Percentiles rank a stretch among this genome's conserved stretches.
Conservation (phyloP, 1,139 yeast genomes). For the Pichia sp. region DNA sequence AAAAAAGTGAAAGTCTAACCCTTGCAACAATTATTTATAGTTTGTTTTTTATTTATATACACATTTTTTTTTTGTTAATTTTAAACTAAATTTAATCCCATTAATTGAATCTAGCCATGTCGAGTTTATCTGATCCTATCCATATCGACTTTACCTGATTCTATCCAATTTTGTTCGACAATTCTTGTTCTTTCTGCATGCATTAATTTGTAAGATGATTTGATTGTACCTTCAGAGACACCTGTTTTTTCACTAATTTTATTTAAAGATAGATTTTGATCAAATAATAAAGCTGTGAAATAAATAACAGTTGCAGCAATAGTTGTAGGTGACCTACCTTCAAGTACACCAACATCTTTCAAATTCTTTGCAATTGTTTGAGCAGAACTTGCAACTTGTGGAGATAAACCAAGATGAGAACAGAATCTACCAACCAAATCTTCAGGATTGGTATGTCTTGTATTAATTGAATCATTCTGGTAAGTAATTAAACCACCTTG, state of each 20-base stretch:
- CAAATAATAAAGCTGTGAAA: conserved; percentile 82
- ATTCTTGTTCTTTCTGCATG: conserved; percentile 61
- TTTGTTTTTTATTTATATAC: too few species aligned
- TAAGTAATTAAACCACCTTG: conserved; percentile 30
- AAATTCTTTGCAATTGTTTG: conserved; percentile 87
- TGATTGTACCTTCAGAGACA: conserved; percentile 95
- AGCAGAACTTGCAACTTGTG: conserved; percentile 87
- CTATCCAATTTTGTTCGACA: conserved; percentile 76
- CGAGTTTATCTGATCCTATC: conserved; percentile 5
- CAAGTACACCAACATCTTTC: conserved; percentile 87
- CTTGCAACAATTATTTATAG: too few species aligned
- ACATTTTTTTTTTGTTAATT: conserved; percentile 6
- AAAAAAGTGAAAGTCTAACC: background rate
- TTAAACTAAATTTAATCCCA: background rate
- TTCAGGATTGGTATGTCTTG: conserved; percentile 88
- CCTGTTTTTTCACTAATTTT: conserved; percentile 93
- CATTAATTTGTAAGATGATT: conserved; percentile 81
- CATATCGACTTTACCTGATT: conserved; percentile 55
- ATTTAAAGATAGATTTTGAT: conserved; percentile 55
- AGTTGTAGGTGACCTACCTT: conserved; percentile 95
- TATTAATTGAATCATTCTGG: conserved; percentile 56
- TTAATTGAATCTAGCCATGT: too few species aligned
- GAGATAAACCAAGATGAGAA: conserved; percentile 82
- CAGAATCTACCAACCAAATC: conserved; percentile 94
- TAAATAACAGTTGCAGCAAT: conserved; percentile 97